Percentiles rank a stretch among this genome's conserved stretches.
phyloP scores from a whole-genome alignment of 495 filamentous ascomycete species.

The Polyplosphaeria fusca region DNA sequence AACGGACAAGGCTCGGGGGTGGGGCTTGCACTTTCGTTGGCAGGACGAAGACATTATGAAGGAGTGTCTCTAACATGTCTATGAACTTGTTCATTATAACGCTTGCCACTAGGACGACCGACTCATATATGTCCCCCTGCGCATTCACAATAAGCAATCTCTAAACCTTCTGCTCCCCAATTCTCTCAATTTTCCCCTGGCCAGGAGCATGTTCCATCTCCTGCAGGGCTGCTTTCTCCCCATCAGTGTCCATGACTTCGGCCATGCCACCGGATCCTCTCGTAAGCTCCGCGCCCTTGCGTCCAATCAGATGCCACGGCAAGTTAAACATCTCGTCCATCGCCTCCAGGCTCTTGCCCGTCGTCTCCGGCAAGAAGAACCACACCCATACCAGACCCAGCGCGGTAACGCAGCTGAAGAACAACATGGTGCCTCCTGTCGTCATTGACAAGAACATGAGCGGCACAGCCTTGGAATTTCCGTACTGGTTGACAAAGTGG shows the following conservation, averaged over 20 bases:
- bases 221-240: slow-evolving; percentile 20
- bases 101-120: too few species aligned
- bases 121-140: too few species aligned
- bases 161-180: slow-evolving; percentile 9
- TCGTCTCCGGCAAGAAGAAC: slow-evolving; percentile 39
- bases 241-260: slow-evolving; percentile 31
- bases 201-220: slow-evolving; percentile 7
- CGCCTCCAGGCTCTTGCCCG: slow-evolving; percentile 52
- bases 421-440: slow-evolving; percentile 58
- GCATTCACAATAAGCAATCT: too few species aligned
- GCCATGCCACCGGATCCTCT: slow-evolving; percentile 27
- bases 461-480: slow-evolving; percentile 53
- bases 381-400: slow-evolving; percentile 41
- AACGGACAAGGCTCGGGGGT: too few species aligned
- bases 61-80: too few species aligned
- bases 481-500: slow-evolving; percentile 73
- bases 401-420: slow-evolving; percentile 61
- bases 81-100: too few species aligned
- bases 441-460: slow-evolving; percentile 54
- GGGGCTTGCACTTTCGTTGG: too few species aligned
- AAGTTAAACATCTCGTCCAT: slow-evolving; percentile 68
- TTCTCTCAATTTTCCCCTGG: slow-evolving; percentile 7
- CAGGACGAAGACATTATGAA: too few species aligned
- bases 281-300: slow-evolving; percentile 49
- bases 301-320: slow-evolving; percentile 64